These are phyloP conservation scores for Ascochyta pisi DNA, from an alignment of 2,329 filamentous ascomycete genomes.

Conservation along the genomic window DNA sequence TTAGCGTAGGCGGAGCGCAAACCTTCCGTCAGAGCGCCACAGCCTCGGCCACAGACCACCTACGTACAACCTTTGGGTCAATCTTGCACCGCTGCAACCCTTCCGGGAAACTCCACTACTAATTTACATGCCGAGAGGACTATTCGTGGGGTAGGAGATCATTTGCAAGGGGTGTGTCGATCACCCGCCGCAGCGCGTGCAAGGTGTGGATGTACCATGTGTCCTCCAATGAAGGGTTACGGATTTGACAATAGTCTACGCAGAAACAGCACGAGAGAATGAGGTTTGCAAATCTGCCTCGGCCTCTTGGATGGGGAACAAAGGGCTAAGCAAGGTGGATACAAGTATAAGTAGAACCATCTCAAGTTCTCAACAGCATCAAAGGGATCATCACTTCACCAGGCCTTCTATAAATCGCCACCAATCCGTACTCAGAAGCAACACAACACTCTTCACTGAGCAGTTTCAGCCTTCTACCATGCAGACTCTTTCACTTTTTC, in stretches of 20 bases:
- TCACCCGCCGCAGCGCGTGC: slow-evolving; percentile 14
- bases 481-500: slow-evolving; percentile 25
- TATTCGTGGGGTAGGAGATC: slow-evolving; percentile 10
- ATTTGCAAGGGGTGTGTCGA: slow-evolving; percentile 8
- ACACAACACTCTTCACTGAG: slow-evolving; percentile 2
- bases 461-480: slow-evolving; percentile 14
- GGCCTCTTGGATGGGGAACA: slow-evolving; percentile 7
- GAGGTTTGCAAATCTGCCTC: slow-evolving; percentile 7
- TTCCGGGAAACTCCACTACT: neutral
- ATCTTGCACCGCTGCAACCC: neutral
- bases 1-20: slow-evolving; percentile 9
- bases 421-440: neutral
- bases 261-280: neutral
- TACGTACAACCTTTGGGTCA: slow-evolving; percentile 1
- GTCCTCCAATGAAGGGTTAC: slow-evolving; percentile 8
- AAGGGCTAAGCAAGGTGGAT: slow-evolving; percentile 6
- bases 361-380: neutral
- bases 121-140: neutral
- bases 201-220: neutral
- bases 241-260: slow-evolving; percentile 9
- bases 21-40: slow-evolving; percentile 4
- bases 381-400: neutral
- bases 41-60: slow-evolving; percentile 5
- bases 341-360: slow-evolving; percentile 11
- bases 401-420: neutral